phyloP scores from a whole-genome alignment of 306 rosid genomes.

The barrel medic (Medicago truncatula) region DNA sequence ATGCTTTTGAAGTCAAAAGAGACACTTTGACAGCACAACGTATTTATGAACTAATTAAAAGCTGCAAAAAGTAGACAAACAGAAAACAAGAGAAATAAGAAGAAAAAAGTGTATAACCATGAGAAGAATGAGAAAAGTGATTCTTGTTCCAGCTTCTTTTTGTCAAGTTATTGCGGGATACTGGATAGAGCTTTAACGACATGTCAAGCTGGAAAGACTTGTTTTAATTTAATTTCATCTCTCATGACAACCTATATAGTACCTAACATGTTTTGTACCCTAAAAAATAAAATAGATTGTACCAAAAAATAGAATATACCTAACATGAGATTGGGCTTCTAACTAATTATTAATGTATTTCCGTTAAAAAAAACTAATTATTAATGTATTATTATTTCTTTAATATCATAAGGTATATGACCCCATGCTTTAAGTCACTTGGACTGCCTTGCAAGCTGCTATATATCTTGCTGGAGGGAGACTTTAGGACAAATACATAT shows the following conservation, averaged over 20 bases:
- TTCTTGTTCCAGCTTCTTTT: constrained; percentile 37
- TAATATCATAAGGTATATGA: constrained; percentile 13
- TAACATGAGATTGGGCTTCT: constrained; percentile 39
- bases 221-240: background rate
- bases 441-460: constrained; percentile 37
- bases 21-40: constrained; percentile 37
- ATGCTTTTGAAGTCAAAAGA: constrained; percentile 18
- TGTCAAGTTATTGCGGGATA: constrained; percentile 34
- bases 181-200: constrained; percentile 42
- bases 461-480: constrained; percentile 23
- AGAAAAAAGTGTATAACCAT: constrained; percentile 1
- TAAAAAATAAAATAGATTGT: too few species aligned
- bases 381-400: constrained; percentile 11
- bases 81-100: constrained; percentile 3
- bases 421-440: constrained; percentile 33
- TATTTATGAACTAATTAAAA: constrained; percentile 11
- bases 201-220: constrained; percentile 43
- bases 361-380: background rate
- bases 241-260: background rate
- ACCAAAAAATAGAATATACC: background rate
- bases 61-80: background rate
- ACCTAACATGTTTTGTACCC: constrained; percentile 35
- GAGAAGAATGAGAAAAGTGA: constrained; percentile 38
- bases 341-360: constrained; percentile 25
- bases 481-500: constrained; percentile 40